phyloP scores from a whole-genome alignment of 2,329 filamentous ascomycete genomes.

The Neonectria neomacrospora region DNA sequence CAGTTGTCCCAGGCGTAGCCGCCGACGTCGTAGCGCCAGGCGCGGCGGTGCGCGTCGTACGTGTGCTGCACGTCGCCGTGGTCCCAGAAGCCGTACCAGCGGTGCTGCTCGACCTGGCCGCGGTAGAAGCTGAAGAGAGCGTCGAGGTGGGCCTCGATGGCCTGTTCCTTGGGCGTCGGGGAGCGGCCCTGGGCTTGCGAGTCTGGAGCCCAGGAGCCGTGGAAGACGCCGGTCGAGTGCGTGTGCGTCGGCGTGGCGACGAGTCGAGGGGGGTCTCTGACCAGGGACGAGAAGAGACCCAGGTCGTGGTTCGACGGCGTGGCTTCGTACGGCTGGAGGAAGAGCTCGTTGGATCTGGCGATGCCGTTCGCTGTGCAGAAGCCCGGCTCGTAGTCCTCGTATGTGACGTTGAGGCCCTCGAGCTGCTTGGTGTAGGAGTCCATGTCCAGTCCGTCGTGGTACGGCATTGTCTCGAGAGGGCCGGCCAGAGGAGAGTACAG shows the following conservation, averaged over 20 bases:
- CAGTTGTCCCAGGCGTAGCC: slow-evolving; percentile 74
- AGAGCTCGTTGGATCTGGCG: slow-evolving; percentile 66
- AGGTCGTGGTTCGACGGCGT: slow-evolving; percentile 63
- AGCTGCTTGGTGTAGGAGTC: slow-evolving; percentile 67
- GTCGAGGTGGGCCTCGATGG: slow-evolving; percentile 63
- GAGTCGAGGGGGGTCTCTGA: slow-evolving; percentile 61
- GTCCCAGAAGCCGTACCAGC: slow-evolving; percentile 72
- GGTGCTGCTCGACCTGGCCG: slow-evolving; percentile 63
- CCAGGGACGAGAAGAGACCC: slow-evolving; percentile 42
- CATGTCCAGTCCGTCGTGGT: slow-evolving; percentile 66
- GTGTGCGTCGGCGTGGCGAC: slow-evolving; percentile 60
- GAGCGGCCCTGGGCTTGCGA: slow-evolving; percentile 4
- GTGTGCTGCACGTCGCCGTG: slow-evolving; percentile 71
- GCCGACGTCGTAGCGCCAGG: slow-evolving; percentile 71
- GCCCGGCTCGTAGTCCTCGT: slow-evolving; percentile 68
- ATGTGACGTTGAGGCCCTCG: slow-evolving; percentile 69
- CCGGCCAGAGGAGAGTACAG: slow-evolving; percentile 66
- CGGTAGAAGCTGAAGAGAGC: slow-evolving; percentile 66
- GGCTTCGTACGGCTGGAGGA: slow-evolving; percentile 55
- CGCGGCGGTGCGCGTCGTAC: slow-evolving; percentile 67
- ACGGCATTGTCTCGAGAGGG: slow-evolving; percentile 66
- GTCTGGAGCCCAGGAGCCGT: slow-evolving; percentile 31
- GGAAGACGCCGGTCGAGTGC: slow-evolving; percentile 29
- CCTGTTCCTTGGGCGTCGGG: slow-evolving; percentile 43
- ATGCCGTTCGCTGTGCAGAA: slow-evolving; percentile 68